Evolutionary conservation across 2,329 filamentous ascomycete species (phyloP).

Genomic region (Pestalotiopsis sp.): DNA sequence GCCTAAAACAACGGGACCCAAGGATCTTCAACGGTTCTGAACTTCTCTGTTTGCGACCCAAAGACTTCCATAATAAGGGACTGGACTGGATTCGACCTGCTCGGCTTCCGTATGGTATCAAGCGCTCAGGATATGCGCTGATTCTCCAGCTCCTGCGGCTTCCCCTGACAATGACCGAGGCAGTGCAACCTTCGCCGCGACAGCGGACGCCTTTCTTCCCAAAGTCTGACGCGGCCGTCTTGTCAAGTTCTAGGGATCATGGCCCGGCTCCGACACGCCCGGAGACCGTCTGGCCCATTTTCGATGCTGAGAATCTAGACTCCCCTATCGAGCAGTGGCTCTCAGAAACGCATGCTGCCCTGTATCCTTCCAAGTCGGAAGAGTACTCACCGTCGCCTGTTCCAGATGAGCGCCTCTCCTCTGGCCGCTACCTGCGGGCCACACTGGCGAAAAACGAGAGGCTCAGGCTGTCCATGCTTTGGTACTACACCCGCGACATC

Average conservation of each 20-base stretch:
- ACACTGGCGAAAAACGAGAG: constrained; percentile 31
- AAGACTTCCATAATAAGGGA: no score
- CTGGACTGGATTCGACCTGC: no score
- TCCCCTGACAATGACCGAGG: not conserved
- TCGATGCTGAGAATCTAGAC: not conserved
- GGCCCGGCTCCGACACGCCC: constrained; percentile 5
- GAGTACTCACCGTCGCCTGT: not conserved
- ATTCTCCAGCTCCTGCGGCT: no score
- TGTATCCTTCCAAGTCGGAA: not conserved
- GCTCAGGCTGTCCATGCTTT: constrained; percentile 38
- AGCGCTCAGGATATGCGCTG: no score
- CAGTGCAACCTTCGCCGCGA: not conserved
- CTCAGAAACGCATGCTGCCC: not conserved
- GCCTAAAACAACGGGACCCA: no score
- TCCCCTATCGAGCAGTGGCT: not conserved
- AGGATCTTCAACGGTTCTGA: no score
- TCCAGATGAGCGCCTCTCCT: not conserved
- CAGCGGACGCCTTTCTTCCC: constrained; percentile 24
- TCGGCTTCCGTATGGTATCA: no score
- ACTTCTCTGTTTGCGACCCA: no score
- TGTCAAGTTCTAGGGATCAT: constrained; percentile 21
- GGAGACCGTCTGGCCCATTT: constrained; percentile 1
- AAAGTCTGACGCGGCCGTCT: constrained; percentile 26
- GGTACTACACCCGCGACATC: constrained; percentile 45
- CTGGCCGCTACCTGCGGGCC: constrained; percentile 25